These are phyloP conservation scores for Phaeoacremonium minimum DNA, from an alignment of 2,329 filamentous ascomycete genomes.

Conservation along the genomic window DNA sequence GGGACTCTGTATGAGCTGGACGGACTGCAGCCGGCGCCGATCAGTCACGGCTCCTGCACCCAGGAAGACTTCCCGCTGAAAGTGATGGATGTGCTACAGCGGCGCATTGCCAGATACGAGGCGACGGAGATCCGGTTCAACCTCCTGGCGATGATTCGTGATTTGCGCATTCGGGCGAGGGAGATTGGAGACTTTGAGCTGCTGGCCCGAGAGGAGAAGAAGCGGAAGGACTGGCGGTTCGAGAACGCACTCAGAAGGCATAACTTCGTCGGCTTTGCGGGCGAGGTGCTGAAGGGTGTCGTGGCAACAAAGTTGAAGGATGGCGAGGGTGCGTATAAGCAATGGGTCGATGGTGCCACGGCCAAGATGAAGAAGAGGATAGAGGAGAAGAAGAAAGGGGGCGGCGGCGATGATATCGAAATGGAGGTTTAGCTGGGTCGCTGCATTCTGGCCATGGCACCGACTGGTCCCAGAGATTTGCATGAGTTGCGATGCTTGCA, in stretches of 20 bases:
- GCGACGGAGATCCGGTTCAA: conserved; percentile 91
- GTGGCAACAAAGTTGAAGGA: conserved; percentile 68
- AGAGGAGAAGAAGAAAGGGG: conserved; percentile 21
- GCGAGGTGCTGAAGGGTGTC: conserved; percentile 84
- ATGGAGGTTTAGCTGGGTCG: conserved; percentile 24
- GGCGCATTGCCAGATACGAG: conserved; percentile 81
- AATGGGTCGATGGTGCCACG: conserved; percentile 63
- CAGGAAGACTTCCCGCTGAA: conserved; percentile 69
- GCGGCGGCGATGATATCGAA: conserved; percentile 21
- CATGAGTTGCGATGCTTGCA: too few species aligned
- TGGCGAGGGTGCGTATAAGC: conserved; percentile 59
- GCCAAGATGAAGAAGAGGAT: conserved; percentile 23
- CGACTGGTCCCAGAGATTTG: too few species aligned
- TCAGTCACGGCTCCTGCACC: conserved; percentile 75
- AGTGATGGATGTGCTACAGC: conserved; percentile 82
- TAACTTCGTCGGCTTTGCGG: conserved; percentile 95
- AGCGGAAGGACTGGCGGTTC: conserved; percentile 84
- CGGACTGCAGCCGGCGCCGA: conserved; percentile 87
- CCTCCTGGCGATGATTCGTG: conserved; percentile 84
- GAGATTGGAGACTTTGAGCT: conserved; percentile 80
- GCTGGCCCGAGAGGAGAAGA: conserved; percentile 74
- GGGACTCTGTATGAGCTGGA: conserved; percentile 89
- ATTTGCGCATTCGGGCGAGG: conserved; percentile 70
- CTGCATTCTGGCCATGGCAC: too few species aligned
- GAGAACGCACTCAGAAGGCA: conserved; percentile 89